These are phyloP conservation scores for Metschnikowia lunata DNA, from an alignment of 805 yeast species.

Conservation along the genomic window DNA sequence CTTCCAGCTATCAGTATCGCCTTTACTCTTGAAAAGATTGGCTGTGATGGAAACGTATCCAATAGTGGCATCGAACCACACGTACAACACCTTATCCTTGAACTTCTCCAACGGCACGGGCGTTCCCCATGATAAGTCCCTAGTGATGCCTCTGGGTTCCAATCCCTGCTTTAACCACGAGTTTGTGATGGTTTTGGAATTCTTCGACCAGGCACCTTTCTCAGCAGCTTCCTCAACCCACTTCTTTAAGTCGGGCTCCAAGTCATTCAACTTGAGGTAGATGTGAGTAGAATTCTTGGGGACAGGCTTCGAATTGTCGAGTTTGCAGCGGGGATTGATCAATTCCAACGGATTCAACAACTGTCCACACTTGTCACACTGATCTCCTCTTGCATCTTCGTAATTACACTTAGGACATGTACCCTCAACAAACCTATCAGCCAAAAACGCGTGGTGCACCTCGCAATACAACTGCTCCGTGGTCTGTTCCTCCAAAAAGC, in stretches of 20 bases:
- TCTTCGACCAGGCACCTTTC: slow-evolving; percentile 87
- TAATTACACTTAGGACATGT: slow-evolving; percentile 92
- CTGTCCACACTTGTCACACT: slow-evolving; percentile 94
- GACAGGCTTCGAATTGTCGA: slow-evolving; percentile 79
- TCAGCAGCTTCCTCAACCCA: slow-evolving; percentile 71
- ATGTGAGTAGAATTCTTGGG: slow-evolving; percentile 81
- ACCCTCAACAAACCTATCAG: slow-evolving; percentile 97
- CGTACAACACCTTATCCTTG: slow-evolving; percentile 88
- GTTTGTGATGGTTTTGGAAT: slow-evolving; percentile 81
- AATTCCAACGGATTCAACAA: slow-evolving; percentile 89
- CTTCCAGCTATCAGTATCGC: slow-evolving; percentile 57
- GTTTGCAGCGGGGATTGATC: slow-evolving; percentile 91
- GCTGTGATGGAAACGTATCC: slow-evolving; percentile 97
- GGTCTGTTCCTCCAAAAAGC: slow-evolving; percentile 77
- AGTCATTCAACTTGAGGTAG: slow-evolving; percentile 75
- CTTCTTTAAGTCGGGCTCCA: slow-evolving; percentile 66
- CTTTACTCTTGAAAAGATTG: slow-evolving; percentile 58
- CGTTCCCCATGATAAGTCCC: slow-evolving; percentile 98
- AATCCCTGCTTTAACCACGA: slow-evolving; percentile 95
- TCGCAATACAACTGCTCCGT: slow-evolving; percentile 91
- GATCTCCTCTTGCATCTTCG: slow-evolving; percentile 98
- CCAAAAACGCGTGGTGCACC: slow-evolving; percentile 83
- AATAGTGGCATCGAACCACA: slow-evolving; percentile 98
- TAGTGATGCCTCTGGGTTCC: slow-evolving; percentile 90
- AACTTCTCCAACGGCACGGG: slow-evolving; percentile 90